Conservation (phyloP, 2,329 filamentous ascomycete genomes). For the Hysterium pulicare region DNA sequence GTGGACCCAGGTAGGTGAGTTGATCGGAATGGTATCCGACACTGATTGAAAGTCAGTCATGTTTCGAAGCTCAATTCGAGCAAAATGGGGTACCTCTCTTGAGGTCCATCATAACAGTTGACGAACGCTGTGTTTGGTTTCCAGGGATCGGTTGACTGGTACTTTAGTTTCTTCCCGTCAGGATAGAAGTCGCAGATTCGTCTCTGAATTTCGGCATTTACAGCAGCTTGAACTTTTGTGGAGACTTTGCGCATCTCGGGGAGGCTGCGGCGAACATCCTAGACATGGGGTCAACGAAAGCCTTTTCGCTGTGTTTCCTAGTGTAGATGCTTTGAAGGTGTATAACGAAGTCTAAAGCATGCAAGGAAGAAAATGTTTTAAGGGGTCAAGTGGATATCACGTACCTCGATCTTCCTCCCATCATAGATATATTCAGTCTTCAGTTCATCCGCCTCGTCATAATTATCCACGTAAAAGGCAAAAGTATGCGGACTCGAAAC, state of each 20-base stretch:
- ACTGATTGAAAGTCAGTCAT: constrained; percentile 26
- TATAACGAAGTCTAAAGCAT: neutral
- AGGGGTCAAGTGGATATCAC: no score
- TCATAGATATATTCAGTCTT: constrained; percentile 84
- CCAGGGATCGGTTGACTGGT: constrained; percentile 74
- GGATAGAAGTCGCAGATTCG: constrained; percentile 69
- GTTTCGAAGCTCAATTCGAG: neutral
- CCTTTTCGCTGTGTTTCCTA: neutral
- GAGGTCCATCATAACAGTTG: constrained; percentile 83
- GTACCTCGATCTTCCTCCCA: constrained; percentile 65
- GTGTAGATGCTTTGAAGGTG: neutral
- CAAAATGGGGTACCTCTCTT: constrained; percentile 51
- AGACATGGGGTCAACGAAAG: constrained; percentile 4
- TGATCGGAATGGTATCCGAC: constrained; percentile 94
- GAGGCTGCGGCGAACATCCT: constrained; percentile 71
- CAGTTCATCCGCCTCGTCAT: constrained; percentile 66
- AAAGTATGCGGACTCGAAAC: constrained; percentile 83
- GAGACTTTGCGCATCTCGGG: constrained; percentile 71
- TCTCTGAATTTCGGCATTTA: constrained; percentile 72
- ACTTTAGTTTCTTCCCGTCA: constrained; percentile 66
- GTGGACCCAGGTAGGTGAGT: constrained; percentile 86
- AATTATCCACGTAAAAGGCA: constrained; percentile 75
- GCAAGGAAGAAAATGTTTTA: neutral
- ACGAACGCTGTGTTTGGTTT: constrained; percentile 86
- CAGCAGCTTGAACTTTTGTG: constrained; percentile 65